Base-by-base conservation (phyloP, 345 rosid species). In the Schrenkiella parvula region DNA sequence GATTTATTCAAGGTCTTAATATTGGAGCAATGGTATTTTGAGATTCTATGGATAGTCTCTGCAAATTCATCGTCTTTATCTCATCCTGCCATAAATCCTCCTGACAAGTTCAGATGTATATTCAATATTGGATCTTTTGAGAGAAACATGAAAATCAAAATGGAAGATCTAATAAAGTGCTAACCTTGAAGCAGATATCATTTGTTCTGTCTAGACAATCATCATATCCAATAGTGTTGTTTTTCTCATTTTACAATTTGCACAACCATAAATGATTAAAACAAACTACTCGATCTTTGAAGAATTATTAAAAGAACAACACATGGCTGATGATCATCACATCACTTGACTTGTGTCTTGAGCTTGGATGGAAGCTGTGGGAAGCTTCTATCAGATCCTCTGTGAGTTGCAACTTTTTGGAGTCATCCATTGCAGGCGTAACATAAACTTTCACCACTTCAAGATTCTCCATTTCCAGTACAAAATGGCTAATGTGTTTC, bases 1-100 rank as follows among this genome's bases (percentile, higher is more conserved):
- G 74, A 89, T 88, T 46, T 81, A 83, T 28, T 87, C 88, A 47
- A 81, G 87, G 68, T 6, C 41, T 2, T 44, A 8, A 18, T 44
- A n/a, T n/a, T n/a, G n/a, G n/a, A n/a, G n/a, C n/a, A n/a, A n/a
- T n/a, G n/a, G n/a, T n/a, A n/a, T n/a, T n/a, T n/a, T n/a, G n/a
- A 44, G 50, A 44, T 44, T 43, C 22, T 43, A 17, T 9, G 48
- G 50, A 44, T 6, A 0, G 35, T 44, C 12, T 17, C 18, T 44
- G 10, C 50, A 17, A 2, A 44, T 44, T 17, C 50, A 44, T 44
- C 18, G 50, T 44, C 21, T 43, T 42, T 43, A 5, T 31, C 34
- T n/a, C n/a, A n/a, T n/a, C n/a, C n/a, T n/a, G n/a, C n/a, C n/a
- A n/a, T n/a, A n/a, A n/a, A n/a, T n/a, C n/a, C n/a, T n/a, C n/a